Conservation (phyloP, 1,284 basidiomycete genomes). For the Porogramme epimiltina region DNA sequence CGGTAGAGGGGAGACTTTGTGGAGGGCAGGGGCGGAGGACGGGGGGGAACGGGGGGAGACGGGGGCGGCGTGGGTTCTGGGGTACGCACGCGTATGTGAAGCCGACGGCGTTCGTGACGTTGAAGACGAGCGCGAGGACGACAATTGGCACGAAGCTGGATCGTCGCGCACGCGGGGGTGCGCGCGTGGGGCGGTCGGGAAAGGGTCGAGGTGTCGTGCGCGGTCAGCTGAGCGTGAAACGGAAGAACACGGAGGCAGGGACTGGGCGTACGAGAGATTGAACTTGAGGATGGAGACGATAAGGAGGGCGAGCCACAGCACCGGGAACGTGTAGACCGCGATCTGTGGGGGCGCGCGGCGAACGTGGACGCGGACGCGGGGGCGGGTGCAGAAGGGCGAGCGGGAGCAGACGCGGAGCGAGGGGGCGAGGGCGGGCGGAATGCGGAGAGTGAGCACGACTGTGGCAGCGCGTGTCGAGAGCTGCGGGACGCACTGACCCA, state of each 20-base stretch:
- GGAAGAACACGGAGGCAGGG: not conserved
- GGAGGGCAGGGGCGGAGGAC: no score
- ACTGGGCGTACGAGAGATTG: constrained; percentile 65
- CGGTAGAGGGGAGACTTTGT: no score
- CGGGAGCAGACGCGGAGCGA: constrained; percentile 1
- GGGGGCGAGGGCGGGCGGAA: not conserved
- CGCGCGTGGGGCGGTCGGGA: constrained; percentile 1
- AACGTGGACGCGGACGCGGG: not conserved
- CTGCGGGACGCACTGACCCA: constrained; percentile 57
- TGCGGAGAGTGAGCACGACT: not conserved
- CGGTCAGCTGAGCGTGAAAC: not conserved
- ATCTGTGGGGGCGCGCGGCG: constrained; percentile 63
- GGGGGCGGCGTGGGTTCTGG: constrained; percentile 5
- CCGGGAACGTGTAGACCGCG: constrained; percentile 88
- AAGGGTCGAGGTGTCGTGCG: constrained; percentile 1
- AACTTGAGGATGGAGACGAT: constrained; percentile 89
- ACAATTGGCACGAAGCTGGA: constrained; percentile 86
- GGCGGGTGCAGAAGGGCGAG: constrained; percentile 1
- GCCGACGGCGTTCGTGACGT: constrained; percentile 88
- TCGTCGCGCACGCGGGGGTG: constrained; percentile 2
- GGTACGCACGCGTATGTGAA: constrained; percentile 85
- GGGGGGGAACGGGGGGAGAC: not conserved
- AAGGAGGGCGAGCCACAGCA: constrained; percentile 83
- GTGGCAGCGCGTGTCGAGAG: not conserved
- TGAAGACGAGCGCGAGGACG: constrained; percentile 86